Base-by-base conservation (phyloP, 805 yeast species). In the Nakazawaea peltata region DNA sequence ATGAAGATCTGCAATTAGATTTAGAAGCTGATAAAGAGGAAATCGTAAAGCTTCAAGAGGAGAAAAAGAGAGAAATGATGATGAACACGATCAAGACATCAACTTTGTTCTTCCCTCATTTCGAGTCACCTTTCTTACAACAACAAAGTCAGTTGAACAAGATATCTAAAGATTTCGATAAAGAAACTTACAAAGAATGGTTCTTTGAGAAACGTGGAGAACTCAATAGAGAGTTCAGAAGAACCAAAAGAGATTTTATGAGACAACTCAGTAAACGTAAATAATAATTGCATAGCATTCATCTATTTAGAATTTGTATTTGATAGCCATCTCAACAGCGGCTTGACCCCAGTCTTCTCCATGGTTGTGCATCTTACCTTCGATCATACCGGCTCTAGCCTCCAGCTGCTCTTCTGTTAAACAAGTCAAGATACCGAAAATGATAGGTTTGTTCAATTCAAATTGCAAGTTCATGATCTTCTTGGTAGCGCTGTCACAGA, bases 271-370 rank as follows among this genome's bases (percentile, higher is more conserved):
- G 69, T 45, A 80, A 77, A 57, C 69, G 53, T 42, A 37, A 36
- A 15, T 29, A 19, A n/a, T n/a, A n/a, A n/a, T n/a, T n/a, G n/a
- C n/a, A n/a, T n/a, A n/a, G n/a, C n/a, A n/a, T n/a, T n/a, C n/a
- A n/a, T n/a, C n/a, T n/a, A 32, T 16, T 19, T 9, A 37, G 7
- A 33, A 28, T 19, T 19, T 29, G 40, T 56, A 73, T 46, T 74
- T 74, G 12, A 52, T 33, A 4, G 74, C 80, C 97, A 92, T 90
- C 65, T 90, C 98, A 19, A 92, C 95, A 12, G 98, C 98, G 36
- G 97, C 96, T 24, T 94, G 88, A 47, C 95, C 98, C 98, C 98
- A 90, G 58, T 92, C 98, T 52, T 74, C 85, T 44, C 98, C 98
- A 53, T 92, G 98, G 65, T 90, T 90, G 59, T 92, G 97, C 77